These are phyloP conservation scores for Dendrobium nobile DNA, from an alignment of 106 monocot genomes.

Conservation along the genomic window DNA sequence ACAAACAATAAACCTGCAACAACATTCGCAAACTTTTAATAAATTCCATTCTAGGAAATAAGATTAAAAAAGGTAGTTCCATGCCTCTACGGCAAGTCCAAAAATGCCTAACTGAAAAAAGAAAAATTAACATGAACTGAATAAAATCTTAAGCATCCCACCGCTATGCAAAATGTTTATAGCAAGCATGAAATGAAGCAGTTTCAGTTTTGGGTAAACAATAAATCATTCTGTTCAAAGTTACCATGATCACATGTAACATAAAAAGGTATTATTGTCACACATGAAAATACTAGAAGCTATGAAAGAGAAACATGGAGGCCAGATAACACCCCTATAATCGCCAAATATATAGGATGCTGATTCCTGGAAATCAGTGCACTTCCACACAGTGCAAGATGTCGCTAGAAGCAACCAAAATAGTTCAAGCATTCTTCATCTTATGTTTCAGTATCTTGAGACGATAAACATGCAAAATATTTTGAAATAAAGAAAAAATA, in stretches of 20 bases:
- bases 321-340: background rate
- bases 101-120: background rate
- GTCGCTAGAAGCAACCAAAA: too few species aligned
- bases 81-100: background rate
- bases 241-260: background rate
- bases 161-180: background rate
- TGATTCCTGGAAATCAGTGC: too few species aligned
- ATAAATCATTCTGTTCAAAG: background rate
- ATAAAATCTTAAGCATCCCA: background rate
- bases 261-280: background rate
- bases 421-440: too few species aligned
- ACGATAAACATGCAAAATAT: too few species aligned
- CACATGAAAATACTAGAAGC: background rate
- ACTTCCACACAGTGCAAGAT: too few species aligned
- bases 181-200: background rate
- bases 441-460: too few species aligned
- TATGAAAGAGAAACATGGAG: background rate
- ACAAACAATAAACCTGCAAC: conserved; percentile 74
- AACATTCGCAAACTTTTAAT: background rate
- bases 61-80: background rate
- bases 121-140: background rate
- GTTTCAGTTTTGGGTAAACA: background rate
- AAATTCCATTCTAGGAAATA: background rate
- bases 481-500: too few species aligned
- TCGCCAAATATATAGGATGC: too few species aligned